Evolutionary conservation across 2,329 filamentous ascomycete species (phyloP), one percentile per base, ranked within the genome.

Genomic region (Sporothrix variecibatus): DNA sequence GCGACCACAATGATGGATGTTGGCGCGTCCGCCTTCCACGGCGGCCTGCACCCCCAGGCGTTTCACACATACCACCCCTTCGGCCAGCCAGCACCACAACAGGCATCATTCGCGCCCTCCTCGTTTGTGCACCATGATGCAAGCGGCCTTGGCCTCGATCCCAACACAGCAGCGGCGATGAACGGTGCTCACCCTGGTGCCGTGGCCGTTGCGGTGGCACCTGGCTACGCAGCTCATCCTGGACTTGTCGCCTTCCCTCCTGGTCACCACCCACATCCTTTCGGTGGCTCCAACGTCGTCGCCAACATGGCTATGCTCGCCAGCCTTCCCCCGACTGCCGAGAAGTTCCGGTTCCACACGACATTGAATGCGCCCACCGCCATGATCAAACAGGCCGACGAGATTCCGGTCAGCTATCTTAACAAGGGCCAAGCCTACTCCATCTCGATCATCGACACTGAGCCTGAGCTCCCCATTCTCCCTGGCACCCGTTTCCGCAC

Each of bases 381-480:
- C 8, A 99, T 98, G 96, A 92, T 97, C 80, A 97, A 93, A 81
- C 91, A 94, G 76, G 84, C 90, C 0, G 93, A 97, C 75, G 95
- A 98, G 81, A 97, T 98, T 31, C 96, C 96, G 0, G 90, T 98
- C n/a, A 98, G 95, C 0, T 99, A 99, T 81, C 88, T 99, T 23
- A 99, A 99, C 85, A 98, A 98, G 83, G 95, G 95, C 31, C 95
- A 98, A 81, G 94, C 94, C 20, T 99, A 99, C 81, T 93, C 93
- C 0, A 86, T 99, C 23, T 93, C 93, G 2, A 88, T 99, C 38
- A 86, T 93, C 65, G 96, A 99, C 80, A 96, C 93, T 0, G 86
- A 87, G 6, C 89, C 92, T 1, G 85, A 87, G 1, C 83, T 91
- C 4, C 87, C 89, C 2, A 84, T 88, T 46, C 81, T 85, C 0